Base-by-base conservation (phyloP, 768 basidiomycete species). In the Tulasnella sp. region DNA sequence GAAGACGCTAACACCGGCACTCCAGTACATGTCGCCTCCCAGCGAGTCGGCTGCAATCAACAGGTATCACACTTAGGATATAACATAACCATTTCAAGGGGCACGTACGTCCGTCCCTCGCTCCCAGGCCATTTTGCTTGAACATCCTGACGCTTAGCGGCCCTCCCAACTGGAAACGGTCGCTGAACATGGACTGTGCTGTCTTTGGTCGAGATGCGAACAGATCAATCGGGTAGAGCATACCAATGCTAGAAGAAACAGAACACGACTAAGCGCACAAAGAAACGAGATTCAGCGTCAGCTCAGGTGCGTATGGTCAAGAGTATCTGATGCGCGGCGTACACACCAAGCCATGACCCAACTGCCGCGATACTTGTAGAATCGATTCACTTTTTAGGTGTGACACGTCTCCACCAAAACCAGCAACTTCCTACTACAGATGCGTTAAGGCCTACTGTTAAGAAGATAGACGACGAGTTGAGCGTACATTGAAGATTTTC, bases 121-220 rank as follows among this genome's bases (percentile, higher is more conserved):
- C 84, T 3, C 92, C 92, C 73, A 96, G 74, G 2, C 82, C 75
- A 66, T 87, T 89, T 4, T 76, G 74, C 45, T 77, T 77, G 71
- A 94, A 93, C 52, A 81, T 79, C 4, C 96, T 76, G 0, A 98
- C 76, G 54, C 82, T 89, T 5, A 84, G 80, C 0, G 96, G 92
- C 0, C 96, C 96, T 24, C 96, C 96, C 0, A 97, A 77, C 63
- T 94, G 92, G 69, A 92, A 92, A 4, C 92, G 81, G 71, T 99
- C 96, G 1, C 82, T 77, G 65, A 89, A 85, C 22, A 82, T 76
- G 60, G 59, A 72, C 51, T 53, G 62, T 45, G 34, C 49, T 49
- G 31, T 49, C n/a, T 22, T 31, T 49, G 54, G 54, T 17, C 41
- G 44, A 25, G 46, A 59, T 27, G 41, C 24, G 12, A 29, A 45